Evolutionary conservation across 148 eudicot genomes (phyloP).

Genomic region (Rhododendron ferrugineum): DNA sequence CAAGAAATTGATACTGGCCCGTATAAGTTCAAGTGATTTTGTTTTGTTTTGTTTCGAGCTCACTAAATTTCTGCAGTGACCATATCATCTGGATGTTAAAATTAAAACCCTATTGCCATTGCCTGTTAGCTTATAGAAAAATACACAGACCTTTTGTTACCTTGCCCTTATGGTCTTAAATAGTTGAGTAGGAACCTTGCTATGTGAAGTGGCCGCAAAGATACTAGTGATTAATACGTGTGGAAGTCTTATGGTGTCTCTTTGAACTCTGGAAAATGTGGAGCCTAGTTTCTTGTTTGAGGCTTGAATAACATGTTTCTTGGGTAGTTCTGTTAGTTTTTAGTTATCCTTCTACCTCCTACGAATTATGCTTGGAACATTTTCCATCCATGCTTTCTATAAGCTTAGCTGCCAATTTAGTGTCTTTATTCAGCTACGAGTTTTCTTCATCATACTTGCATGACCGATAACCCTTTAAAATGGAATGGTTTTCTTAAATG

Average conservation of each 20-base stretch:
- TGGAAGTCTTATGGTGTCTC: neutral
- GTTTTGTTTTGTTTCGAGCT: neutral
- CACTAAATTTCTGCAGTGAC: neutral
- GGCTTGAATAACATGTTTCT: constrained; percentile 4
- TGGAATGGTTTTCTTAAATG: neutral
- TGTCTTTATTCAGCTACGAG: neutral
- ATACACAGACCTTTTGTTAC: neutral
- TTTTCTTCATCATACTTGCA: neutral
- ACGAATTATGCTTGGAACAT: neutral
- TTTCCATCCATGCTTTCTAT: neutral
- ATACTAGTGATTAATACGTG: neutral
- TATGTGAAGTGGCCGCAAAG: neutral
- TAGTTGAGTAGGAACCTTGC: too few species aligned
- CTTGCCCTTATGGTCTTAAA: neutral
- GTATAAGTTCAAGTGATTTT: neutral
- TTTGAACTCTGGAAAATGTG: neutral
- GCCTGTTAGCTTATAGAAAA: neutral
- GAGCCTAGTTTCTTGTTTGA: neutral
- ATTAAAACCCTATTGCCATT: neutral
- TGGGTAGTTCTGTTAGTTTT: neutral
- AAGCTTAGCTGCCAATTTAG: neutral
- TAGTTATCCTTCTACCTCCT: neutral
- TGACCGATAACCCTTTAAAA: neutral
- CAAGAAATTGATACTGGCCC: neutral
- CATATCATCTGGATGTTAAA: neutral